Evolutionary conservation across 2,329 filamentous ascomycete genomes (phyloP), one percentile per base, ranked within the genome.

Genomic region (Microsporum canis): DNA sequence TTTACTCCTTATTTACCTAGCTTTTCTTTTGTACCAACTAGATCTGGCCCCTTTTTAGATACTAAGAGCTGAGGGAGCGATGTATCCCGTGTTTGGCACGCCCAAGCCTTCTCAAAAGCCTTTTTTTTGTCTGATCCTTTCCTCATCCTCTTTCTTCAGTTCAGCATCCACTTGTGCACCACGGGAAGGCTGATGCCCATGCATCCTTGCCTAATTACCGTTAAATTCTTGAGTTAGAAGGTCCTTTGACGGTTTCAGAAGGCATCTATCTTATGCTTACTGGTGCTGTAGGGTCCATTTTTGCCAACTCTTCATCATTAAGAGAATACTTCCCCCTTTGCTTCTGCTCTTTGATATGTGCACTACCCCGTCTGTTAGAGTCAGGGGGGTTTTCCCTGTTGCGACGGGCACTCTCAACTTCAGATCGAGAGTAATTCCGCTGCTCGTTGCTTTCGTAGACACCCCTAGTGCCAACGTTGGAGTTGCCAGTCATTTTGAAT

Each of bases 371-470:
- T 33, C 63, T 55, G 55, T 57, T 64, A 3, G 64, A 66, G 3
- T n/a, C 53, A 23, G 80, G 72, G 72, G 86, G 79, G 68, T 89
- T 89, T 77, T 92, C 87, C 63, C 91, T 77, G 77, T 83, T 94
- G 63, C 84, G 80, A 58, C 82, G 77, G 23, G 79, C 77, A 68
- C 83, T 78, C 51, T 75, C 70, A 59, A 78, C 65, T 63, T 81
- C 76, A 1, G 81, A 78, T 62, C 81, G 71, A 64, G 83, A 81
- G 64, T 75, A 71, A 72, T 84, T 89, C 68, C 83, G 82, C 79
- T 94, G 88, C 75, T 94, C 88, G 62, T 85, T 86, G 61, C 81
- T 85, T 76, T 91, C 87, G 76, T 94, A 91, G 71, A 89, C 76
- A 63, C 75, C 72, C 65, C 75, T 69, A 72, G 78, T 80, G 67